Evolutionary conservation across 441 rosid species (phyloP).

Genomic region (Populus hybrid): DNA sequence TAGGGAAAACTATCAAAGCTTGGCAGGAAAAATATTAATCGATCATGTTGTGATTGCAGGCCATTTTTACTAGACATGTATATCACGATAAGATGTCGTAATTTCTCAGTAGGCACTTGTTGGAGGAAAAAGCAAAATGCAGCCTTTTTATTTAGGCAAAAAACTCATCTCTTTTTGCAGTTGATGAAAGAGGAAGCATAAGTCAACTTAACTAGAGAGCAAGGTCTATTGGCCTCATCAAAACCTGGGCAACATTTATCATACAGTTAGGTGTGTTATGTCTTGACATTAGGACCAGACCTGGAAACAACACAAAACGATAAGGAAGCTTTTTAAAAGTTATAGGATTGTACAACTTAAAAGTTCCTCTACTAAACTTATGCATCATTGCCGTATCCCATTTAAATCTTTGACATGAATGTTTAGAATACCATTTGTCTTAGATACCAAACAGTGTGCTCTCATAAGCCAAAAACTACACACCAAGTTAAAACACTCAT

Average conservation of each 20-base stretch:
- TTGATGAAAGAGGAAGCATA: neutral
- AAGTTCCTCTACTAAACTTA: neutral
- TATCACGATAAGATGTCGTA: neutral
- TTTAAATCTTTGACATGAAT: too few relatives aligned
- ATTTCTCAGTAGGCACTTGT: neutral
- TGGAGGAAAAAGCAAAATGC: conserved; percentile 2
- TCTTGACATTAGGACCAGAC: neutral
- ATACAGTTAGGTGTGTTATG: neutral
- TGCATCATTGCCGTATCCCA: neutral
- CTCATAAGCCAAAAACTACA: neutral
- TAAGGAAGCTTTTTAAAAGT: neutral
- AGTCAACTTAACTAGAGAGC: neutral
- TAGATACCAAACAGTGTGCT: neutral
- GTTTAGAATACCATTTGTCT: too few relatives aligned
- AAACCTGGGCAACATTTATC: neutral
- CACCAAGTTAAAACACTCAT: neutral
- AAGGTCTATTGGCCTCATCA: neutral
- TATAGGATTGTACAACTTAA: neutral
- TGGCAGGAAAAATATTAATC: neutral
- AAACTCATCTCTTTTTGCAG: neutral
- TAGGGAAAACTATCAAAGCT: neutral
- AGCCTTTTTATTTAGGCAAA: neutral
- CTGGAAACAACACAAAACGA: neutral
- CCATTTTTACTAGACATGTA: neutral
- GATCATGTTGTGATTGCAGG: neutral